Percentiles rank a stretch among this genome's conserved stretches.
Evolutionary conservation across 345 rosid species (phyloP).

Genomic region (Rhodomyrtus tomentosa): DNA sequence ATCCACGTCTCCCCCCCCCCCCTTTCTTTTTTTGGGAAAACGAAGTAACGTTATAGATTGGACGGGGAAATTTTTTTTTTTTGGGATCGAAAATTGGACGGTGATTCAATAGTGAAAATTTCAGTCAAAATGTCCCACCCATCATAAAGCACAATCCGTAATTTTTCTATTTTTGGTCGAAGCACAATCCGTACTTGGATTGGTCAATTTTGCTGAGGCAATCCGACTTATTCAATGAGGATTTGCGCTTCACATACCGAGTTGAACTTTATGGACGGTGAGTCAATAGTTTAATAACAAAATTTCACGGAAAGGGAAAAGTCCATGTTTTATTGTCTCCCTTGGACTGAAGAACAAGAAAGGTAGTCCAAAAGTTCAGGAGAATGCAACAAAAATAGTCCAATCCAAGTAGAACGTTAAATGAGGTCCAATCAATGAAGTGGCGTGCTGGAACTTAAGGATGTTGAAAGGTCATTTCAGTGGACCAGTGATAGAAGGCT

Average conservation of each 20-base stretch:
- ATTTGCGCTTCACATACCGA: not conserved
- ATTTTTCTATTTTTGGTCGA: no score
- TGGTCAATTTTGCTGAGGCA: not conserved
- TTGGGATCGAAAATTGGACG: not conserved
- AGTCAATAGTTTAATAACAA: not conserved
- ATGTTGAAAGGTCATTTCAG: not conserved
- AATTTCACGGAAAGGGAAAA: not conserved
- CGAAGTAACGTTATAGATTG: not conserved
- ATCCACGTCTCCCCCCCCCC: not conserved
- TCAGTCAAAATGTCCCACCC: not conserved
- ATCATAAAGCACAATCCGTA: not conserved
- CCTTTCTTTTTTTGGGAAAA: fast-evolving
- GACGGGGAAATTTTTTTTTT: not conserved
- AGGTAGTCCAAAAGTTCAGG: not conserved
- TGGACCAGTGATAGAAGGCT: not conserved
- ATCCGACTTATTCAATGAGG: not conserved
- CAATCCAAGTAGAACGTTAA: not conserved
- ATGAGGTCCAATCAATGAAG: not conserved
- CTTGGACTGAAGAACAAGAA: not conserved
- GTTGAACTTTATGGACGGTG: not conserved
- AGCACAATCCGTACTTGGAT: not conserved
- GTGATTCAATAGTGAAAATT: not conserved
- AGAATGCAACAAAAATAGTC: not conserved
- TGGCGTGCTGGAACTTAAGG: not conserved
- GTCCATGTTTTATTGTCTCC: not conserved